Conservation (phyloP, 371 early-diverging fungal species). For the Capillidium rhysosporum region DNA sequence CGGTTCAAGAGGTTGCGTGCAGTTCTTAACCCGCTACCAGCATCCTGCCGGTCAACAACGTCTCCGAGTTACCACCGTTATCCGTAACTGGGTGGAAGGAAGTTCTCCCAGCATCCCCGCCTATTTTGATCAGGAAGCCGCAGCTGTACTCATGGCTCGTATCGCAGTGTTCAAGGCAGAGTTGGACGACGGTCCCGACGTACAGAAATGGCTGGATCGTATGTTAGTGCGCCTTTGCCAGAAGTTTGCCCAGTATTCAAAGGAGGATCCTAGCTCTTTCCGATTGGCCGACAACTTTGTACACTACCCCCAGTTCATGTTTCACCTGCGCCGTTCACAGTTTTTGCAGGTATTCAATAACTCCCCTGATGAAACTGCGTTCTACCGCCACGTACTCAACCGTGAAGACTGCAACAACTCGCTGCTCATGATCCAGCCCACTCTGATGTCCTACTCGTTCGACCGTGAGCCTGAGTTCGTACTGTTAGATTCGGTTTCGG, state of each 20-base stretch:
- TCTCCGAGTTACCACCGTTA: constrained; percentile 87
- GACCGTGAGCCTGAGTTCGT: constrained; percentile 86
- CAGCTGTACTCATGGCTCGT: constrained; percentile 96
- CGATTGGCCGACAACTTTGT: constrained; percentile 86
- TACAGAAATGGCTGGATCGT: constrained; percentile 96
- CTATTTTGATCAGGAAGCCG: constrained; percentile 98
- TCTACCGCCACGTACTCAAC: constrained; percentile 87
- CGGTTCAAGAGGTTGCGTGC: constrained; percentile 76
- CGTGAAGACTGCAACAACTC: constrained; percentile 91
- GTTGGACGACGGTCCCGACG: constrained; percentile 96
- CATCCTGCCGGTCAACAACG: constrained; percentile 81
- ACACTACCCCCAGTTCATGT: constrained; percentile 99
- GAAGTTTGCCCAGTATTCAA: constrained; percentile 88
- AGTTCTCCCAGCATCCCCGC: constrained; percentile 70
- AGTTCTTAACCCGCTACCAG: constrained; percentile 90
- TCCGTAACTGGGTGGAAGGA: constrained; percentile 82
- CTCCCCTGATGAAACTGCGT: constrained; percentile 98
- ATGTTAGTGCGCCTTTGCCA: constrained; percentile 97
- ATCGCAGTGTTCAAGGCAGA: constrained; percentile 95
- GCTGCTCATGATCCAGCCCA: constrained; percentile 98
- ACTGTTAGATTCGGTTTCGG: constrained; percentile 90
- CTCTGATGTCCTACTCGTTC: constrained; percentile 84
- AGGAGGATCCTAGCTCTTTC: constrained; percentile 90
- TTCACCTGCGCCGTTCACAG: constrained; percentile 94
- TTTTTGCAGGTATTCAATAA: constrained; percentile 99